Percentiles rank a stretch among this genome's conserved stretches.
Conservation (phyloP, 345 rosid genomes). For the Acer yangbiense region DNA sequence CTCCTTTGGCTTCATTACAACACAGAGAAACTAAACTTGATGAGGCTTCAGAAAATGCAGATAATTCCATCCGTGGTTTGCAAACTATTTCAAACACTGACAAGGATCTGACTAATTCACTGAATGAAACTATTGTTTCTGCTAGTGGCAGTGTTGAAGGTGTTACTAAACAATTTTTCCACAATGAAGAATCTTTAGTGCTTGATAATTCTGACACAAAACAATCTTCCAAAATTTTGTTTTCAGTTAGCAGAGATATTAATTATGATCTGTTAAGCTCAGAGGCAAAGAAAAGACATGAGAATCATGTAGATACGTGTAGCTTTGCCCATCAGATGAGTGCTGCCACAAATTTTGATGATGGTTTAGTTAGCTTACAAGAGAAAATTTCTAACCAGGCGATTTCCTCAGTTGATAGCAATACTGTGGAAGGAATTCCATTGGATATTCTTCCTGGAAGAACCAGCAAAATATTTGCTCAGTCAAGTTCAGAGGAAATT, state of each 20-base stretch:
- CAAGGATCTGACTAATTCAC: slow-evolving; percentile 28
- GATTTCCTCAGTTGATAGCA: slow-evolving; percentile 29
- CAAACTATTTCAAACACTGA: slow-evolving; percentile 28
- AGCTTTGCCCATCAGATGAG: slow-evolving; percentile 17
- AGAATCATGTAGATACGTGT: slow-evolving; percentile 27
- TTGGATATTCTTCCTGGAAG: slow-evolving; percentile 13
- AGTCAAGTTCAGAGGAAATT: slow-evolving; percentile 26
- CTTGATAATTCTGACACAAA: slow-evolving; percentile 30
- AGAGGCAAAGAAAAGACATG: slow-evolving; percentile 30
- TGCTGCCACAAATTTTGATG: slow-evolving; percentile 12
- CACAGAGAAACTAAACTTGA: slow-evolving; percentile 35
- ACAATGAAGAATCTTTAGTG: slow-evolving; percentile 27
- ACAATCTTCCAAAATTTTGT: slow-evolving; percentile 24
- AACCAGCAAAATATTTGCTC: slow-evolving; percentile 1
- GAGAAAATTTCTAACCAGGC: slow-evolving; percentile 24
- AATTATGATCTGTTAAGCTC: slow-evolving; percentile 26
- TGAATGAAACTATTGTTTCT: slow-evolving; percentile 22
- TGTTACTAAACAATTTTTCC: slow-evolving; percentile 26
- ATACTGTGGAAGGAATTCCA: slow-evolving; percentile 27
- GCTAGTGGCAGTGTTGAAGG: slow-evolving; percentile 28
- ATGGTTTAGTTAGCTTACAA: slow-evolving; percentile 17
- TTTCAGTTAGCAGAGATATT: slow-evolving; percentile 26
- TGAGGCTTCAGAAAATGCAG: slow-evolving; percentile 30
- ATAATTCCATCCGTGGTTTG: slow-evolving; percentile 11
- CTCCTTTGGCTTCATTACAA: slow-evolving; percentile 34